phyloP scores from a whole-genome alignment of 306 rosid genomes.

The Sphenostylis stenocarpa region DNA sequence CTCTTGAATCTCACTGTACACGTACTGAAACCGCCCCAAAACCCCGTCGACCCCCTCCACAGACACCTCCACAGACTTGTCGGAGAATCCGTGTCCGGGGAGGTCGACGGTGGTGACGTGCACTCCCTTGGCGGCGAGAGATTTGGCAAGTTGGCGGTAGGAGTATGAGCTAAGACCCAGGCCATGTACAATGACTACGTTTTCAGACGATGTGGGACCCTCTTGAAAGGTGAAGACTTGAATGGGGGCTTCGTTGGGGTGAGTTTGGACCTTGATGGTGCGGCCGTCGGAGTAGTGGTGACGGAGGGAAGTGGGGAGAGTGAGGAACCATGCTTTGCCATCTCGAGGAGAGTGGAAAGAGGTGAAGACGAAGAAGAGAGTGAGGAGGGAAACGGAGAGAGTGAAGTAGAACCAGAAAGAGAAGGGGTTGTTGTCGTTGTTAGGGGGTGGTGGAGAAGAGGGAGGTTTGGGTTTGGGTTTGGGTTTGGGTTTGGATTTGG shows the following conservation, averaged over 20 bases:
- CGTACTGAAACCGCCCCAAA: slow-evolving; percentile 71
- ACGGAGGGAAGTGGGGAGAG: slow-evolving; percentile 66
- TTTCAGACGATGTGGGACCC: slow-evolving; percentile 50
- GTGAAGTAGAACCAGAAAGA: slow-evolving; percentile 88
- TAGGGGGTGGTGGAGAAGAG: not conserved
- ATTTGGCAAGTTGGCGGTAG: slow-evolving; percentile 51
- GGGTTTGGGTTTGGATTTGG: not conserved
- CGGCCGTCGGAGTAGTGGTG: slow-evolving; percentile 82
- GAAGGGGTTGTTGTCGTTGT: slow-evolving; percentile 42
- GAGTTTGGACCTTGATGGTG: slow-evolving; percentile 67
- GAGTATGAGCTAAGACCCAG: slow-evolving; percentile 73
- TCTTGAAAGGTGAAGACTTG: slow-evolving; percentile 64
- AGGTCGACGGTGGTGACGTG: slow-evolving; percentile 65
- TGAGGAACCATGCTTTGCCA: slow-evolving; percentile 71
- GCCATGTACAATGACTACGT: slow-evolving; percentile 67
- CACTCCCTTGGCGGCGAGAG: slow-evolving; percentile 53
- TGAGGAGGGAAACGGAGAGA: slow-evolving; percentile 56
- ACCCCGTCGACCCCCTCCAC: slow-evolving; percentile 52
- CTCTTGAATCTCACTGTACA: slow-evolving; percentile 69
- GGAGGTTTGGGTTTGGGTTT: slow-evolving; percentile 32
- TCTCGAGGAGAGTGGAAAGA: slow-evolving; percentile 61
- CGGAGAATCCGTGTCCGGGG: slow-evolving; percentile 90
- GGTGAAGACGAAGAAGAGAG: slow-evolving; percentile 49
- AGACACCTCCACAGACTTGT: slow-evolving; percentile 54
- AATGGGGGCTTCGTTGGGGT: slow-evolving; percentile 49